phyloP scores from a whole-genome alignment of 768 basidiomycete genomes.

The Lactarius akahatsu region DNA sequence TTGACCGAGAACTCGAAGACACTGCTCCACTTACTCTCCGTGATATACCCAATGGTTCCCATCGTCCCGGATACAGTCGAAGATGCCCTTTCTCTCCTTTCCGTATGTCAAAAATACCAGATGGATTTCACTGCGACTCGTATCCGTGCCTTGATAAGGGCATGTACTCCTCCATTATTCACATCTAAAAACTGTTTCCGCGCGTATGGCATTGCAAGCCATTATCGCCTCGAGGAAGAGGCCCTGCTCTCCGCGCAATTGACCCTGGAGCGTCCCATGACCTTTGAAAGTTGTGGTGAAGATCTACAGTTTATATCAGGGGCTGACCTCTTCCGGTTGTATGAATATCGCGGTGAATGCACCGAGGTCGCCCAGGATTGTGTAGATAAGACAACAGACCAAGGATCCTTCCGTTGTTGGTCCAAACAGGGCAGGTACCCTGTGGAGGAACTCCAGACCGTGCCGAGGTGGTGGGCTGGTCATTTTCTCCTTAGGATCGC shows the following conservation, averaged over 20 bases:
- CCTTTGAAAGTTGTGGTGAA: conserved; percentile 4
- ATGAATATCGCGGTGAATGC: conserved; percentile 1
- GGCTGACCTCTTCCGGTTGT: conserved; percentile 6
- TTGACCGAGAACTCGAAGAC: conserved; percentile 12
- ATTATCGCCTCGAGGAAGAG: conserved; percentile 14
- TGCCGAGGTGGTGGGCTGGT: conserved; percentile 17
- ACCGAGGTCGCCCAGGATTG: neutral
- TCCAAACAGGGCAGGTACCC: neutral
- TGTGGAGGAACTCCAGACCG: neutral
- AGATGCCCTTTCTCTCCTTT: conserved; percentile 10
- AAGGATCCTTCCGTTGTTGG: neutral
- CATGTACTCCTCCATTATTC: neutral
- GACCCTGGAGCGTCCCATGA: conserved; percentile 12
- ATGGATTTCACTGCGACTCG: conserved; percentile 4
- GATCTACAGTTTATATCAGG: conserved; percentile 17
- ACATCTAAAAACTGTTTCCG: conserved; percentile 5
- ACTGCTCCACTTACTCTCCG: conserved; percentile 1
- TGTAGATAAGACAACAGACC: neutral
- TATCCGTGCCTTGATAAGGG: conserved; percentile 10
- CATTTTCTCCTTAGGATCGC: conserved; percentile 8
- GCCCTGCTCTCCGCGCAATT: neutral
- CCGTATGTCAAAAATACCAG: conserved; percentile 21
- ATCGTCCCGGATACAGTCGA: conserved; percentile 7
- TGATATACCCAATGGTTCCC: conserved; percentile 9
- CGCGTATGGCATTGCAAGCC: conserved; percentile 19